A percentile compares a stretch with the other conserved stretches of the same genome.
phyloP scores from a whole-genome alignment of 176 grass and related monocot genomes.

The Otatea glauca region DNA sequence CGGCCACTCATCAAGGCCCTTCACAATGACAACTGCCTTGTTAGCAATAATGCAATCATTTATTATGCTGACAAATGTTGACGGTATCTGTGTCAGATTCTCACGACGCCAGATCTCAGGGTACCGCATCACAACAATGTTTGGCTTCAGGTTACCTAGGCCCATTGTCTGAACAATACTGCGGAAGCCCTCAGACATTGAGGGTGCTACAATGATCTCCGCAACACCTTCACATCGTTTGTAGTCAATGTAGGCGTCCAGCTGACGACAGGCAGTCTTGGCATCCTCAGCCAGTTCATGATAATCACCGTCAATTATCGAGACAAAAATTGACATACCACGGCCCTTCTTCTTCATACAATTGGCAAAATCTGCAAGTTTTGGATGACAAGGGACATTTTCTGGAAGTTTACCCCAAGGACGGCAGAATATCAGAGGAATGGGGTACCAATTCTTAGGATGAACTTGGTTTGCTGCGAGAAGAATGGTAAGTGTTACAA shows the following conservation, averaged over 20 bases:
- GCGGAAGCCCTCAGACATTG: slow-evolving; percentile 92
- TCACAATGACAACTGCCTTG: slow-evolving; percentile 96
- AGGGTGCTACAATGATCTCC: slow-evolving; percentile 89
- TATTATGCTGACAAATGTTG: slow-evolving; percentile 95
- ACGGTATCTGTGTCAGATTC: slow-evolving; percentile 89
- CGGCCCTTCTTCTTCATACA: slow-evolving; percentile 99
- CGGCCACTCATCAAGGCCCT: slow-evolving; percentile 98
- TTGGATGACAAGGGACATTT: slow-evolving; percentile 96
- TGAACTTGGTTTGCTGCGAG: slow-evolving; percentile 91
- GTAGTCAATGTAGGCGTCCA: slow-evolving; percentile 91
- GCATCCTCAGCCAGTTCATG: slow-evolving; percentile 92
- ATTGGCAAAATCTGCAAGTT: slow-evolving; percentile 97
- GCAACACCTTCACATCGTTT: slow-evolving; percentile 95
- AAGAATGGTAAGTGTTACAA: slow-evolving; percentile 41
- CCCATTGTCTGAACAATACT: slow-evolving; percentile 97
- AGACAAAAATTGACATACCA: slow-evolving; percentile 97
- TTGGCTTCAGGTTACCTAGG: slow-evolving; percentile 95
- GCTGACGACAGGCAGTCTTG: slow-evolving; percentile 78
- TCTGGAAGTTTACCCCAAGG: slow-evolving; percentile 98
- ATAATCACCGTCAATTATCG: slow-evolving; percentile 94
- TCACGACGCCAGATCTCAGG: slow-evolving; percentile 96
- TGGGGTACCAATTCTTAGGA: slow-evolving; percentile 99
- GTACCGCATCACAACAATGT: slow-evolving; percentile 95
- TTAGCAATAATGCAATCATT: slow-evolving; percentile 99
- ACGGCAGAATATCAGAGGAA: slow-evolving; percentile 97